Percentiles rank a stretch among this genome's conserved stretches.
Evolutionary conservation across 2,329 filamentous ascomycete genomes (phyloP).

Genomic region (Colletotrichum theobromicola): DNA sequence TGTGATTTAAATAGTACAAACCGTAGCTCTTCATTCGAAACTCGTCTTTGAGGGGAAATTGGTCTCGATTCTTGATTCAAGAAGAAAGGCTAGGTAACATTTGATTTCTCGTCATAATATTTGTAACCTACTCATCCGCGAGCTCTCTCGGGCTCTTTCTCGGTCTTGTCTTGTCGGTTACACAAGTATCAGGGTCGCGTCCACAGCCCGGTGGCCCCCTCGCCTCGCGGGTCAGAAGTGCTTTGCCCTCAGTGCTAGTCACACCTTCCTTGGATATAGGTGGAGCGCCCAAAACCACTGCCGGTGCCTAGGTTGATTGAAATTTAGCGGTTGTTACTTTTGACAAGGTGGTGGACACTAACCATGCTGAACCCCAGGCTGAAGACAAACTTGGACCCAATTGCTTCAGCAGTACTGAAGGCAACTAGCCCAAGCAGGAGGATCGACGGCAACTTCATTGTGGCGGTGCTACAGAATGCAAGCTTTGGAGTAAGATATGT

Average conservation of each 20-base stretch:
- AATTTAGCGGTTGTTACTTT: background rate
- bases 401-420: background rate
- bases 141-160: background rate
- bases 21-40: background rate
- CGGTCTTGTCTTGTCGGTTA: background rate
- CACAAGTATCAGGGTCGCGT: background rate
- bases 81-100: too few relatives aligned
- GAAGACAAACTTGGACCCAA: accelerated
- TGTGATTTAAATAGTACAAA: background rate
- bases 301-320: accelerated
- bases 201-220: background rate
- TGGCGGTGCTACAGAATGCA: background rate
- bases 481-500: background rate
- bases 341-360: accelerated
- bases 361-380: background rate
- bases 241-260: background rate
- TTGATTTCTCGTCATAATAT: too few relatives aligned
- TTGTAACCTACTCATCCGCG: background rate
- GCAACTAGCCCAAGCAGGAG: background rate
- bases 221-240: background rate
- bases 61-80: background rate
- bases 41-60: background rate
- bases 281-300: background rate
- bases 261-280: background rate
- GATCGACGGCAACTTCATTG: background rate